Base-by-base conservation (phyloP, 306 rosid genomes). In the Quercus bicolor region DNA sequence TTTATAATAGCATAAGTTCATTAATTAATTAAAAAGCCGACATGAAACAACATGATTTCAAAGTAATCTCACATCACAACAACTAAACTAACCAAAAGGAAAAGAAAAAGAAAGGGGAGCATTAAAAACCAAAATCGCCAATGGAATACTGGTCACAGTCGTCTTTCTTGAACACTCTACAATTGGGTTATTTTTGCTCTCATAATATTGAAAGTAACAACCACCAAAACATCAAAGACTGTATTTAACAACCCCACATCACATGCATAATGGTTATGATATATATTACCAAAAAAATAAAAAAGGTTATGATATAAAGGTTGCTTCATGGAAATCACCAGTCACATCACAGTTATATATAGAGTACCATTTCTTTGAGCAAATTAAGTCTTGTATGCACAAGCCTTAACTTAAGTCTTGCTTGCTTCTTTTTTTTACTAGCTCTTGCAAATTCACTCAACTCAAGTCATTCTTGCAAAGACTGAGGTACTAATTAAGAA, bases 211-310 rank as follows among this genome's bases (percentile, higher is more conserved):
- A 87, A 81, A 77, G 80, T 43, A 68, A 79, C 83, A 31, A 55
- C 75, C 84, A 87, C 77, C 77, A 83, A 31, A 64, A 6, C 80
- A 70, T 53, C 54, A 70, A 82, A 77, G 77, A 80, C 66, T 34
- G 48, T 52, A 75, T 82, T 74, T 72, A 83, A 73, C 81, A 84
- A 75, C 90, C 88, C 87, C 85, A 86, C 75, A 72, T 84, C 87
- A 86, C 75, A 72, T 84, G 73, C 71, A 75, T 48, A 73, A 74
- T 83, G 75, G 59, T 72, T 71, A 55, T 72, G n/a, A 72, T 21
- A 64, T 24, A 56, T 40, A 40, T 8, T 40, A 40, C 11, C 45
- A 2, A 7, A 40, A 40, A 40, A 34, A 1, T 6, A 34, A 40
- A 2, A 37, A 37, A 6, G 75, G 59, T 72, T 74, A 55, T 72